Evolutionary conservation across 2,329 filamentous ascomycete genomes (phyloP).

Genomic region (Incumbomyces lentus): DNA sequence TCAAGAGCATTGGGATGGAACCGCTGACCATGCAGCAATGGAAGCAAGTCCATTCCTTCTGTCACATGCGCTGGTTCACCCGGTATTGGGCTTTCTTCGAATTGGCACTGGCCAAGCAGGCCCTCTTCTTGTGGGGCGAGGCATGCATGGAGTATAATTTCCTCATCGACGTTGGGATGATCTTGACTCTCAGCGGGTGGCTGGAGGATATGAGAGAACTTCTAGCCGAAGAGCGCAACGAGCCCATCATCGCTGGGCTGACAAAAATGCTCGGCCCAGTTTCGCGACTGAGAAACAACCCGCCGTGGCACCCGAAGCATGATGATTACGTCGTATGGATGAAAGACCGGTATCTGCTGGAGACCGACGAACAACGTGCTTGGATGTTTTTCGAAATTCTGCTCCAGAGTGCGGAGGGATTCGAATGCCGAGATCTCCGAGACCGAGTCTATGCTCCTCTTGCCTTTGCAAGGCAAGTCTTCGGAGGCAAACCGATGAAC

Average conservation of each 20-base stretch:
- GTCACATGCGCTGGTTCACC: constrained; percentile 5
- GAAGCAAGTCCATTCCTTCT: constrained; percentile 2
- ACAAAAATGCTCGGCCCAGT: constrained; percentile 7
- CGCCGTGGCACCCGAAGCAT: constrained; percentile 7
- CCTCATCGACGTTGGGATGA: constrained; percentile 7
- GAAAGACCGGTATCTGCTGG: background rate
- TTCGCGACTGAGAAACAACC: background rate
- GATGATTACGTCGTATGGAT: constrained; percentile 1
- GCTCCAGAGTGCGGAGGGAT: constrained; percentile 4
- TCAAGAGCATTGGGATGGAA: background rate
- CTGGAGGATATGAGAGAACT: background rate
- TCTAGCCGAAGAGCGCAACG: background rate
- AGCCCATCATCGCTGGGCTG: background rate
- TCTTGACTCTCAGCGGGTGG: constrained; percentile 5
- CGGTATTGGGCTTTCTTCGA: constrained; percentile 8
- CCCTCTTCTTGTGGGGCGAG: constrained; percentile 6
- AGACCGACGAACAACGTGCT: constrained; percentile 2
- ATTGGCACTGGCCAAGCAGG: constrained; percentile 3
- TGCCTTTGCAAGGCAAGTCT: constrained; percentile 1
- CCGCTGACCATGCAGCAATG: constrained; percentile 5
- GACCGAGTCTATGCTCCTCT: constrained; percentile 4
- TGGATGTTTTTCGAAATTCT: constrained; percentile 8
- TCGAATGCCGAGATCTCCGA: constrained; percentile 5
- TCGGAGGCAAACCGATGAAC: constrained; percentile 2
- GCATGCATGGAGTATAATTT: constrained; percentile 8